phyloP scores from a whole-genome alignment of 768 basidiomycete genomes.

The Pulveroboletus sp. region DNA sequence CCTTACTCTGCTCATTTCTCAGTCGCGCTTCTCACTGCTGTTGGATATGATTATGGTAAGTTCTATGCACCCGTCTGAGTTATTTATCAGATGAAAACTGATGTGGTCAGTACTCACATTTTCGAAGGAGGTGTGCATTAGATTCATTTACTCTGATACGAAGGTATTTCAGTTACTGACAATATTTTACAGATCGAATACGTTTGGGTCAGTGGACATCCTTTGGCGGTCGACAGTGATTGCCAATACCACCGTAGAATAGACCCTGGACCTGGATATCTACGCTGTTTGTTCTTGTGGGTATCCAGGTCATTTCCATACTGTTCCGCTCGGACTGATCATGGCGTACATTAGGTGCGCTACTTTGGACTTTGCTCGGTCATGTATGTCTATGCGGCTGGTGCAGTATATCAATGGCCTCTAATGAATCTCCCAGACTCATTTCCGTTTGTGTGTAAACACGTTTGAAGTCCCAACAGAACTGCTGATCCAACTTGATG shows the following conservation, averaged over 20 bases:
- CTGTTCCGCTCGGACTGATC: neutral
- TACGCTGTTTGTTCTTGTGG: constrained; percentile 6
- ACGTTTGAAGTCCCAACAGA: too few relatives aligned
- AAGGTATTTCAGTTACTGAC: neutral
- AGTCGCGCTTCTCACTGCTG: constrained; percentile 1
- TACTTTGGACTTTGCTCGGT: neutral
- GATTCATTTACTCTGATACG: neutral
- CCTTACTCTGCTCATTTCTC: neutral
- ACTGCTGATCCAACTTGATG: neutral
- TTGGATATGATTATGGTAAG: constrained; percentile 13
- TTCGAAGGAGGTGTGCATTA: constrained; percentile 2
- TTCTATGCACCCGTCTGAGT: neutral
- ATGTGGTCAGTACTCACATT: constrained; percentile 7
- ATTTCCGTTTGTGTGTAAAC: neutral
- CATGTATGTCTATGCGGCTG: neutral
- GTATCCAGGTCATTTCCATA: neutral
- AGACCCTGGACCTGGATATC: constrained; percentile 12
- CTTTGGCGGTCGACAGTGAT: neutral
- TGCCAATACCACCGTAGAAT: neutral
- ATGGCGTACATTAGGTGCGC: neutral
- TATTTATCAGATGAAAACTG: neutral
- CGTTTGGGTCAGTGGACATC: constrained; percentile 5
- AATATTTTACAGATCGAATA: constrained; percentile 4
- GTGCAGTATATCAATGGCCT: too few relatives aligned
- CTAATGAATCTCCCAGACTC: neutral